phyloP scores from a whole-genome alignment of 257 asterid species.

The Petunia secreta region DNA sequence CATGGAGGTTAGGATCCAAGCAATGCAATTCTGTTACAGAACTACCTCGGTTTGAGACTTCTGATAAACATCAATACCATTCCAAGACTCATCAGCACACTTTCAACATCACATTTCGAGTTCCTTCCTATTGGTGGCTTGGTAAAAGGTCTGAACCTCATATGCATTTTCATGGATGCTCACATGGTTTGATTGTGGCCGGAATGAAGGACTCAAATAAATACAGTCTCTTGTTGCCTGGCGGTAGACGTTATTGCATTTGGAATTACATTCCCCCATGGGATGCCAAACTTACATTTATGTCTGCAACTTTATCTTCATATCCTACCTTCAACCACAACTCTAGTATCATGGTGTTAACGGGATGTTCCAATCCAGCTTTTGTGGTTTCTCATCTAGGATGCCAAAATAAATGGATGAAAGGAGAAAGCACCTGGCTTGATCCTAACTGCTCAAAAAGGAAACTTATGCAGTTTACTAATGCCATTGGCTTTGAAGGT shows the following conservation, averaged over 20 bases:
- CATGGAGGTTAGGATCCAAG: slow-evolving; percentile 10
- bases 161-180: slow-evolving; percentile 27
- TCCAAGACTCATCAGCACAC: slow-evolving; percentile 11
- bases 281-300: slow-evolving; percentile 33
- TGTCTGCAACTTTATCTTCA: slow-evolving; percentile 29
- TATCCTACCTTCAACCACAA: neutral
- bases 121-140: neutral
- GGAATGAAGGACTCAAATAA: neutral
- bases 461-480: slow-evolving; percentile 27
- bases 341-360: slow-evolving; percentile 16
- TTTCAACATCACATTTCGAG: slow-evolving; percentile 26
- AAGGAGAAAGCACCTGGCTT: slow-evolving; percentile 1
- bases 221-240: slow-evolving; percentile 19
- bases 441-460: slow-evolving; percentile 30
- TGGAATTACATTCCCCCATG: slow-evolving; percentile 9
- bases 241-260: neutral
- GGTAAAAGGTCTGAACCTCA: neutral
- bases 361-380: slow-evolving; percentile 32
- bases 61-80: neutral
- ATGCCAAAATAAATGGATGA: slow-evolving; percentile 15
- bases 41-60: slow-evolving; percentile 31
- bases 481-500: slow-evolving; percentile 31
- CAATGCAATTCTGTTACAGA: slow-evolving; percentile 23
- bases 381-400: slow-evolving; percentile 1
- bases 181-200: slow-evolving; percentile 28